Evolutionary conservation across 2,329 filamentous ascomycete genomes (phyloP).

Genomic region (Cladophialophora psammophila): DNA sequence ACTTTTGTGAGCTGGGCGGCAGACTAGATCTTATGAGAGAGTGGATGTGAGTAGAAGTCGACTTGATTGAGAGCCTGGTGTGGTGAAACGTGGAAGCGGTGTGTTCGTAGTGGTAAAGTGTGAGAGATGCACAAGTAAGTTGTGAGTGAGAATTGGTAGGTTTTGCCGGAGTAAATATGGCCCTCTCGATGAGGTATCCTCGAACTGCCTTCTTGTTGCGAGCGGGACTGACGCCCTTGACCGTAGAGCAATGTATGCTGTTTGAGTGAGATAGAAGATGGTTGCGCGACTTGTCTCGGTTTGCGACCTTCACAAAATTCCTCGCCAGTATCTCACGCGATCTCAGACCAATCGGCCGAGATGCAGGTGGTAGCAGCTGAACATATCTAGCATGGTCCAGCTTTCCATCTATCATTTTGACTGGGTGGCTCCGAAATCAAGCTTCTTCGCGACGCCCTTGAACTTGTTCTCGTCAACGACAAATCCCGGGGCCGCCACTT

Average conservation of each 20-base stretch:
- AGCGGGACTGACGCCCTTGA: too few species aligned
- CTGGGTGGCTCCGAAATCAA: conserved; percentile 71
- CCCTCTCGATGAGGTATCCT: too few species aligned
- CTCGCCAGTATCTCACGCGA: background rate
- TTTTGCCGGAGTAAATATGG: too few species aligned
- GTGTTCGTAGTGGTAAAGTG: background rate
- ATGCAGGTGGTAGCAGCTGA: background rate
- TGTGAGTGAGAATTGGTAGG: background rate
- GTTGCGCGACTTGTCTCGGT: background rate
- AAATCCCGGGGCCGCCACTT: conserved; percentile 77
- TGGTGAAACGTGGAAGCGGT: background rate
- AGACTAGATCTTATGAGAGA: background rate
- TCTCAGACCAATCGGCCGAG: background rate
- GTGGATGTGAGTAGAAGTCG: background rate
- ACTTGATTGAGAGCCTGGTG: background rate
- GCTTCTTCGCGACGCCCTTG: conserved; percentile 79
- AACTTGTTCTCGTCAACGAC: conserved; percentile 62
- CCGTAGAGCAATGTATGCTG: background rate
- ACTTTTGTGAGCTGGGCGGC: background rate
- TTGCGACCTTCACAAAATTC: background rate
- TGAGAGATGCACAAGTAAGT: background rate
- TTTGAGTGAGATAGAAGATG: background rate
- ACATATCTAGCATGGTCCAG: background rate
- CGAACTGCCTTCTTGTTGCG: too few species aligned
- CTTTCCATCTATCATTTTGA: conserved; percentile 6